A percentile compares a stretch with the other conserved stretches of the same genome.
Evolutionary conservation across 1,284 basidiomycete genomes (phyloP).

Genomic region (Ganoderma sp.): DNA sequence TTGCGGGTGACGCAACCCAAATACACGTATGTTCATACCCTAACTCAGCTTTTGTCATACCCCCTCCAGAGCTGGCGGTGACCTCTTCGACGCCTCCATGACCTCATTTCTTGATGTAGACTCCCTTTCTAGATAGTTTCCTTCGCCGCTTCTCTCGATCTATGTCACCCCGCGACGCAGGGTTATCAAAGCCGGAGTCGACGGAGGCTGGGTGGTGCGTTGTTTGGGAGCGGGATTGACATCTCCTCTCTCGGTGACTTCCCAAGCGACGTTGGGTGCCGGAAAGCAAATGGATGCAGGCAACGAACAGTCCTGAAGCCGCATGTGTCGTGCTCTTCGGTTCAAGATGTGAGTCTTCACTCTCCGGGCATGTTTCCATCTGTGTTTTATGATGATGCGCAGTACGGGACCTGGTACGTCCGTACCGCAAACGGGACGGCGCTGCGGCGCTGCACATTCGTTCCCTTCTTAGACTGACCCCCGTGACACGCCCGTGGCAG

Average conservation of each 20-base stretch:
- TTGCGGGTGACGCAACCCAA: neutral
- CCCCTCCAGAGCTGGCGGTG: neutral
- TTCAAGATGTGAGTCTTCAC: constrained; percentile 3
- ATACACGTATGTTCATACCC: neutral
- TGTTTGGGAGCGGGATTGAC: constrained; percentile 4
- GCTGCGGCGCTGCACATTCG: neutral
- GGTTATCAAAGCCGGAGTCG: neutral
- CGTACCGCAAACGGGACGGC: neutral
- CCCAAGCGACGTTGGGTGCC: neutral
- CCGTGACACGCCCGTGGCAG: neutral
- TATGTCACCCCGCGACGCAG: neutral
- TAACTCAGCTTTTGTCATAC: neutral
- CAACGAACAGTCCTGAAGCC: neutral
- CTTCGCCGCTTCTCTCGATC: neutral
- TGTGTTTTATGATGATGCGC: neutral
- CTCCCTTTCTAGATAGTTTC: neutral
- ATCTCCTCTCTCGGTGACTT: constrained; percentile 1
- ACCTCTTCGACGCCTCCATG: neutral
- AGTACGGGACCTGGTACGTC: neutral
- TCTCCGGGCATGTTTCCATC: neutral
- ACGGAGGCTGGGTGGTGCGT: neutral
- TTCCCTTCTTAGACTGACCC: neutral
- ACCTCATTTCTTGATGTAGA: neutral
- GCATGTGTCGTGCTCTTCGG: neutral
- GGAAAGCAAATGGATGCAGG: neutral